Evolutionary conservation across 2,329 filamentous ascomycete genomes (phyloP).

Genomic region (Colletotrichum siamense): DNA sequence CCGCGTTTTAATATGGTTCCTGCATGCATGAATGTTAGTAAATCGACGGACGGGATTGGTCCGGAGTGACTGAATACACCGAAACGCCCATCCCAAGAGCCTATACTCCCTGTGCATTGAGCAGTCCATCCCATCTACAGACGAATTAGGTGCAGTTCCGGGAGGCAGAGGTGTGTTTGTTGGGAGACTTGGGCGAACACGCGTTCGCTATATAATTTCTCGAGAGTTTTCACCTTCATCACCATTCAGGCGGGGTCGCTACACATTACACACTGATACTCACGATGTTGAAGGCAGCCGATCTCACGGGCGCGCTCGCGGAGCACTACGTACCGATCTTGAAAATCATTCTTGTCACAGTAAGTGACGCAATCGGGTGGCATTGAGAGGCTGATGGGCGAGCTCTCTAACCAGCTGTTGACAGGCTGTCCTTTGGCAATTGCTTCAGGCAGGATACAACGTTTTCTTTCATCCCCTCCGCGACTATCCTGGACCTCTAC

Average conservation of each 20-base stretch:
- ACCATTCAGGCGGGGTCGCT: neutral
- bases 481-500: slow-evolving; percentile 32
- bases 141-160: neutral
- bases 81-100: neutral
- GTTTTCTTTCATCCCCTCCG: slow-evolving; percentile 38
- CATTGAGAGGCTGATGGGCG: fast-evolving
- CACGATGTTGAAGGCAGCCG: neutral
- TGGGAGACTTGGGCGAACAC: neutral
- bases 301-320: neutral
- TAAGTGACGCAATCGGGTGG: neutral
- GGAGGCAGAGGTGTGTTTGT: neutral
- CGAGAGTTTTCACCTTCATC: neutral
- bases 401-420: neutral
- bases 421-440: neutral
- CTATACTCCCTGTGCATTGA: neutral
- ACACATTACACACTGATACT: too few species aligned
- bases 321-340: neutral
- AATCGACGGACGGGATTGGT: neutral
- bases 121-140: neutral
- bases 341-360: neutral
- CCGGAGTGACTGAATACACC: neutral
- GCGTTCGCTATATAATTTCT: neutral
- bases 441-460: slow-evolving; percentile 29
- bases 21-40: neutral
- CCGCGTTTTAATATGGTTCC: neutral